Percentiles rank a stretch among this genome's conserved stretches.
Conservation (phyloP, 2,329 filamentous ascomycete genomes). For the Penicillium griseofulvum region DNA sequence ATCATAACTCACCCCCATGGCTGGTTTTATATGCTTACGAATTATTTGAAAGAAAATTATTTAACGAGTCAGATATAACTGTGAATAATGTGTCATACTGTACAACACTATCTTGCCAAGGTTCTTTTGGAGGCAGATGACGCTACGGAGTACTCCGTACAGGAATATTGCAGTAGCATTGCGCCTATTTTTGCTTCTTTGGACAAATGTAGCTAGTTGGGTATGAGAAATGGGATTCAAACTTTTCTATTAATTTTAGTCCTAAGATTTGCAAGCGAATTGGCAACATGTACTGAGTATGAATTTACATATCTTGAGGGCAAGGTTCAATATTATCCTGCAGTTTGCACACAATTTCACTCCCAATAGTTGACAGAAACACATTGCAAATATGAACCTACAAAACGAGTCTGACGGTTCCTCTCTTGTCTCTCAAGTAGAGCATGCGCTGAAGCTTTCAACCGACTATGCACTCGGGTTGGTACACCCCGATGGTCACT, state of each 20-base stretch:
- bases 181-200: background rate
- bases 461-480: background rate
- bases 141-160: background rate
- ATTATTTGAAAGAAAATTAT: background rate
- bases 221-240: background rate
- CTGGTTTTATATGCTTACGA: background rate
- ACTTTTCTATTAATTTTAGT: background rate
- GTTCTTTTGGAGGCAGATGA: no score
- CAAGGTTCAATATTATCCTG: background rate
- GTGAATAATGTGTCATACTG: background rate
- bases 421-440: background rate
- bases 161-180: background rate
- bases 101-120: background rate
- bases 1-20: background rate
- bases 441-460: background rate
- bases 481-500: conserved; percentile 21
- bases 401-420: background rate
- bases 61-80: background rate
- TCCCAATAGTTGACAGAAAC: background rate
- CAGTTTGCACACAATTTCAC: background rate
- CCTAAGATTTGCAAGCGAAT: background rate
- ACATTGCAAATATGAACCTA: background rate
- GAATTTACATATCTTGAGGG: background rate
- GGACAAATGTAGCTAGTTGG: background rate
- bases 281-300: background rate